These are phyloP conservation scores for Termitomyces titanicus DNA, from an alignment of 768 basidiomycete species.

Conservation along the genomic window DNA sequence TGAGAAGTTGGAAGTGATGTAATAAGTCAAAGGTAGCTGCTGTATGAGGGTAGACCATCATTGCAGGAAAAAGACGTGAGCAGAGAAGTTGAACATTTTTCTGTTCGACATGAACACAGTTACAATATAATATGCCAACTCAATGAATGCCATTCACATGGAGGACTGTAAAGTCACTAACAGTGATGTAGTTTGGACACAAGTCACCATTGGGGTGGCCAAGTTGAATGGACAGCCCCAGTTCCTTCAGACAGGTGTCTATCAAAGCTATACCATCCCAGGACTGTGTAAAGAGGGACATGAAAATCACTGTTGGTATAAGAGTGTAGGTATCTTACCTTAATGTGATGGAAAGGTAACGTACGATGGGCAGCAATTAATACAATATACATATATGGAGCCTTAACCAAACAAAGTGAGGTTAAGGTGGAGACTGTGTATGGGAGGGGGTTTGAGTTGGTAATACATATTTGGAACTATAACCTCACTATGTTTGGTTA, in stretches of 20 bases:
- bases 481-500: no score
- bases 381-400: no score
- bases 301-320: no score
- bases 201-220: conserved; percentile 13
- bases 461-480: no score
- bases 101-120: conserved; percentile 12
- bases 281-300: no score
- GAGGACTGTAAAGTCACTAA: conserved; percentile 15
- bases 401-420: no score
- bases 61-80: conserved; percentile 18
- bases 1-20: conserved; percentile 22
- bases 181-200: conserved; percentile 14
- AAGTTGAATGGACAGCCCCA: conserved; percentile 13
- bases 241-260: background rate
- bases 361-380: no score
- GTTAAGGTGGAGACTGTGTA: no score
- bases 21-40: conserved; percentile 25
- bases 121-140: conserved; percentile 26
- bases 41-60: conserved; percentile 18
- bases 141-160: conserved; percentile 23
- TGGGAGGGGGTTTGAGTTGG: no score
- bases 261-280: no score
- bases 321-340: no score
- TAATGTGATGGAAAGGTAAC: no score
- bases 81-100: conserved; percentile 26